Conservation (phyloP, 306 rosid species). For the Argentina anserina region DNA sequence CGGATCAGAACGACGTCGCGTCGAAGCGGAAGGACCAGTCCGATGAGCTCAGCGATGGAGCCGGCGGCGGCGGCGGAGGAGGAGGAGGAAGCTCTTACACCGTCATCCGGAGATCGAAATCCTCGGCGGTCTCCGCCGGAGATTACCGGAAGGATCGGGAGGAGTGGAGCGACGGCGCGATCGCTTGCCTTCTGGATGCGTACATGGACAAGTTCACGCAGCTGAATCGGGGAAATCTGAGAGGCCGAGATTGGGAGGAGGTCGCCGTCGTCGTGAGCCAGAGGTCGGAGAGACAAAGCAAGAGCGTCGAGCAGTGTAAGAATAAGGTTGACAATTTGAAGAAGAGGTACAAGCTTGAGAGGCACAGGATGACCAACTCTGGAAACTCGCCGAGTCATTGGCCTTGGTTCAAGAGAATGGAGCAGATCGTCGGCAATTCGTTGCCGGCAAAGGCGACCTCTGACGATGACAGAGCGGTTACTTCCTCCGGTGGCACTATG, state of each 20-base stretch:
- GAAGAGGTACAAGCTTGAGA: constrained; percentile 88
- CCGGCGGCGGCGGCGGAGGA: constrained; percentile 25
- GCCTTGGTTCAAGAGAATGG: constrained; percentile 98
- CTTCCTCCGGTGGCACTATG: constrained; percentile 56
- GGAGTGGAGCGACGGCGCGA: constrained; percentile 97
- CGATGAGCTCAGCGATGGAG: constrained; percentile 57
- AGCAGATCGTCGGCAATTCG: constrained; percentile 81
- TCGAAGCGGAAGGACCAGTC: constrained; percentile 62
- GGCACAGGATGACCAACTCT: constrained; percentile 79
- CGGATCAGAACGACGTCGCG: constrained; percentile 34
- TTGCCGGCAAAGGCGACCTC: constrained; percentile 50
- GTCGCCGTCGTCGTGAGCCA: constrained; percentile 80
- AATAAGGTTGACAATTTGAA: constrained; percentile 89
- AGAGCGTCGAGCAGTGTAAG: constrained; percentile 97
- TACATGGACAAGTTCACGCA: constrained; percentile 90
- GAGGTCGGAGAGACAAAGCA: constrained; percentile 68
- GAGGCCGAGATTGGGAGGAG: constrained; percentile 98
- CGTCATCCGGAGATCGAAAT: constrained; percentile 40
- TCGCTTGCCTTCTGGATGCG: constrained; percentile 75
- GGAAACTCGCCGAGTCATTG: constrained; percentile 71
- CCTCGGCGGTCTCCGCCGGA: constrained; percentile 30
- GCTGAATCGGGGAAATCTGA: constrained; percentile 84
- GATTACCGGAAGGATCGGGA: constrained; percentile 92
- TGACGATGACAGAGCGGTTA: constrained; percentile 64
- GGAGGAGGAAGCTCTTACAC: constrained; percentile 41